Conservation (phyloP, 495 filamentous ascomycete genomes). For the Daldinia decipiens region DNA sequence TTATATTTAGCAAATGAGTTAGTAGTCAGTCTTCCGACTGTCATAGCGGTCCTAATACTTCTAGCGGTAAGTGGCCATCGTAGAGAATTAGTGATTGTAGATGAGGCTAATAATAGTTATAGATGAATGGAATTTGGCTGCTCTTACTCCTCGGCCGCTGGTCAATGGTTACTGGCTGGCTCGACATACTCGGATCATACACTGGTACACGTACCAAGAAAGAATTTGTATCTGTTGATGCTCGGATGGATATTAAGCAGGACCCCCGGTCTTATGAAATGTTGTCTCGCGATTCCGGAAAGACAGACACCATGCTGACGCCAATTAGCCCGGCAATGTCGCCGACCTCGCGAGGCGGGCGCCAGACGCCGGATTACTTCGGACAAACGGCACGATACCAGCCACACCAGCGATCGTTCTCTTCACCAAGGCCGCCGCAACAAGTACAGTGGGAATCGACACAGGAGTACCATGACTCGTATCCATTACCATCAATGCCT, state of each 20-base stretch:
- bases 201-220: constrained; percentile 55
- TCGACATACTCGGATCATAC: constrained; percentile 65
- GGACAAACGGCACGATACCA: constrained; percentile 59
- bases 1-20: constrained; percentile 64
- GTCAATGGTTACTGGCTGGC: constrained; percentile 87
- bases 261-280: constrained; percentile 84
- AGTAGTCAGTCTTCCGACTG: constrained; percentile 76
- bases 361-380: constrained; percentile 61
- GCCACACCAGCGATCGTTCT: constrained; percentile 58
- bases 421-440: constrained; percentile 57
- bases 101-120: constrained; percentile 33
- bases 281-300: constrained; percentile 67
- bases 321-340: constrained; percentile 57
- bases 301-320: constrained; percentile 57
- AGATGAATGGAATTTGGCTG: constrained; percentile 87
- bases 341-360: constrained; percentile 50
- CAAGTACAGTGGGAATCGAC: constrained; percentile 54
- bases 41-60: constrained; percentile 83
- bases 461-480: constrained; percentile 47
- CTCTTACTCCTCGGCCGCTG: constrained; percentile 81
- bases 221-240: constrained; percentile 92
- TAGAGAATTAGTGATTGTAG: not conserved
- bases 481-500: constrained; percentile 37
- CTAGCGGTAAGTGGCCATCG: constrained; percentile 69
- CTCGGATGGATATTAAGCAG: constrained; percentile 68